Evolutionary conservation across 2,329 filamentous ascomycete species (phyloP).

Genomic region (Cladophialophora chaetospira): DNA sequence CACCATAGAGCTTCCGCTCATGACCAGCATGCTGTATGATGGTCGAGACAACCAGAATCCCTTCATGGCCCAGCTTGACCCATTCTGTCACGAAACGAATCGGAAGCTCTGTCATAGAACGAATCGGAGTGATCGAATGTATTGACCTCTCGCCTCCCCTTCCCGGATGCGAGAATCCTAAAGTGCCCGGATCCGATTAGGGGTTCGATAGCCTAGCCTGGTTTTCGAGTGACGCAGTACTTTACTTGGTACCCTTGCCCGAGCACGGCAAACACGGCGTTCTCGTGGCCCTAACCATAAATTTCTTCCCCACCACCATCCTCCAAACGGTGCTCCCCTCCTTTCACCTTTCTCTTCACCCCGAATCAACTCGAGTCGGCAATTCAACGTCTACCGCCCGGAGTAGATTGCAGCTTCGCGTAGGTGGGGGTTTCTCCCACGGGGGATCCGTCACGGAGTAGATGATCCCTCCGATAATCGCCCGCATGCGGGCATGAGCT

Average conservation of each 20-base stretch:
- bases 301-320: conserved; percentile 1
- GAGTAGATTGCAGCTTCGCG: background rate
- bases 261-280: background rate
- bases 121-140: no score
- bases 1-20: no score
- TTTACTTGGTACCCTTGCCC: background rate
- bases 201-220: no score
- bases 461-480: background rate
- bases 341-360: background rate
- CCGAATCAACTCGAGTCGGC: background rate
- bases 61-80: no score
- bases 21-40: no score
- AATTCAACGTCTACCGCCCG: background rate
- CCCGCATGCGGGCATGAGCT: background rate
- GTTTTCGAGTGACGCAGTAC: background rate
- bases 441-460: background rate
- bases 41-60: no score
- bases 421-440: background rate
- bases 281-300: background rate
- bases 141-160: background rate
- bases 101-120: no score
- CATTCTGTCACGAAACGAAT: no score
- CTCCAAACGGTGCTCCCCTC: background rate
- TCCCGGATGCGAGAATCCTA: background rate
- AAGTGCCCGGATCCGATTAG: background rate